Conservation (phyloP, 345 rosid species). For the Laguncularia racemosa region DNA sequence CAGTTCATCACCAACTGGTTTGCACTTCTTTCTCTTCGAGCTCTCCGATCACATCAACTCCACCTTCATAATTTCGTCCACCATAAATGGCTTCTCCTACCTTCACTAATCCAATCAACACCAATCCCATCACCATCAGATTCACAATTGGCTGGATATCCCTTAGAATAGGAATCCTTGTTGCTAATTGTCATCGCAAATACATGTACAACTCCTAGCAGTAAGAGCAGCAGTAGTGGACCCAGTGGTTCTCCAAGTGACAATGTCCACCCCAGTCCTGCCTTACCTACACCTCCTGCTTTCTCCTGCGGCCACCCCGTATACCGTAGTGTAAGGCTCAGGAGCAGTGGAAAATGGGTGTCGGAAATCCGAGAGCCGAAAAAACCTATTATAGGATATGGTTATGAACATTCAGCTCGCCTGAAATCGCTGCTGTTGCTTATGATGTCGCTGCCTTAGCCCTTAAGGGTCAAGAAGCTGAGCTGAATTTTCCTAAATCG, state of each 20-base stretch:
- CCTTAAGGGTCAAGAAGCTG: slow-evolving; percentile 66
- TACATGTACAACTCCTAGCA: slow-evolving; percentile 4
- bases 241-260: not conserved
- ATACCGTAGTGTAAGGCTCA: slow-evolving; percentile 61
- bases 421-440: slow-evolving; percentile 94
- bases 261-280: slow-evolving; percentile 1
- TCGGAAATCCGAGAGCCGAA: slow-evolving; percentile 84
- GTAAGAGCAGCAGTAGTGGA: slow-evolving; percentile 19
- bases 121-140: slow-evolving; percentile 10
- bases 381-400: slow-evolving; percentile 79
- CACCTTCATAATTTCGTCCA: slow-evolving; percentile 10
- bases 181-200: too few species aligned
- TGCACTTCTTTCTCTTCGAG: slow-evolving; percentile 41
- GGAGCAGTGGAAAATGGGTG: slow-evolving; percentile 84
- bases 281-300: not conserved
- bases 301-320: slow-evolving; percentile 30
- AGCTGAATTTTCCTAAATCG: slow-evolving; percentile 80
- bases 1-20: slow-evolving; percentile 53
- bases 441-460: slow-evolving; percentile 92
- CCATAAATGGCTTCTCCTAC: slow-evolving; percentile 50
- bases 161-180: too few species aligned
- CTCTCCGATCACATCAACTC: slow-evolving; percentile 9
- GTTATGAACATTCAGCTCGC: slow-evolving; percentile 81
- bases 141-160: too few species aligned
- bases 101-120: slow-evolving; percentile 1